These are phyloP conservation scores for Eremothecium gossypii DNA, from an alignment of 1,139 yeast genomes.

Conservation along the genomic window DNA sequence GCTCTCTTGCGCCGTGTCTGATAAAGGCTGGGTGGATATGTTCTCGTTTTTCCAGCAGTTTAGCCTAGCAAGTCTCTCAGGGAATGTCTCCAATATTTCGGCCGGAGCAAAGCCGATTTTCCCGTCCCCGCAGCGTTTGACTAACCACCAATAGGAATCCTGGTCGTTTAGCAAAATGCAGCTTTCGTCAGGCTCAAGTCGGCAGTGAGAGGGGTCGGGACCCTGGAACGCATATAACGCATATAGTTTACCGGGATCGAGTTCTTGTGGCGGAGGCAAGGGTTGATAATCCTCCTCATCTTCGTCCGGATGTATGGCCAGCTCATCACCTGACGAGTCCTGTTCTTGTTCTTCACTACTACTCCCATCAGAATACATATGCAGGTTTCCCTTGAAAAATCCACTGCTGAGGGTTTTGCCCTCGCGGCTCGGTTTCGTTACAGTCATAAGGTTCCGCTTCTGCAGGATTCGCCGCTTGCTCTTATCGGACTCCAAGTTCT, in stretches of 20 bases:
- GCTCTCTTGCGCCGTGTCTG: neutral
- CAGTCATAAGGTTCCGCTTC: neutral
- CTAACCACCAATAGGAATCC: constrained; percentile 96
- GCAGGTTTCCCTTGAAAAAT: too few relatives aligned
- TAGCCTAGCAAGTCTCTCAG: constrained; percentile 81
- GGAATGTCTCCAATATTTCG: constrained; percentile 85
- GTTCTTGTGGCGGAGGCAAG: constrained; percentile 69
- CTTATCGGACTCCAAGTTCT: constrained; percentile 13
- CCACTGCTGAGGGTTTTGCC: too few relatives aligned
- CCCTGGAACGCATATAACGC: constrained; percentile 85
- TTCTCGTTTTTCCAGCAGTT: constrained; percentile 91
- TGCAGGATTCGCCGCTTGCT: neutral
- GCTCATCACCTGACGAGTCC: constrained; percentile 7
- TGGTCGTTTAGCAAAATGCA: constrained; percentile 76
- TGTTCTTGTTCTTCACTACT: neutral
- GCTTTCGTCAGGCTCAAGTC: constrained; percentile 70
- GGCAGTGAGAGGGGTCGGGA: constrained; percentile 90
- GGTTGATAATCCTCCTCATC: constrained; percentile 38
- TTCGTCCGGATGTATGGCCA: constrained; percentile 12
- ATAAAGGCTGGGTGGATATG: constrained; percentile 19
- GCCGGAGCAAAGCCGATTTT: constrained; percentile 94
- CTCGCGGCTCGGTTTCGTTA: neutral
- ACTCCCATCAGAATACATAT: neutral
- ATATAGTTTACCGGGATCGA: constrained; percentile 76
- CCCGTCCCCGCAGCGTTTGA: constrained; percentile 58